These are phyloP conservation scores for Tetrahymena thermophila DNA, from an alignment of 73 alveolate genomes.

Conservation along the genomic window DNA sequence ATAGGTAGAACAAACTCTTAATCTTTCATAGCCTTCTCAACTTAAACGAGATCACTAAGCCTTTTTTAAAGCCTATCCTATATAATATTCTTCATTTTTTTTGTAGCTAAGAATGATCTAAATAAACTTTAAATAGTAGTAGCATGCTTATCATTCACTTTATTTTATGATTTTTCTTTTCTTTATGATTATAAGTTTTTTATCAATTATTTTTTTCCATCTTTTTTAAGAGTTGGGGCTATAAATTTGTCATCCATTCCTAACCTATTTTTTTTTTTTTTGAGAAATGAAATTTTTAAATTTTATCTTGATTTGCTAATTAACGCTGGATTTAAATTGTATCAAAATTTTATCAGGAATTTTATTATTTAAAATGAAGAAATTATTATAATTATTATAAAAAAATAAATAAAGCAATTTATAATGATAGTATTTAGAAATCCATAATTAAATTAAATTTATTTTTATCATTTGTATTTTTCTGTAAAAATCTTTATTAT, in stretches of 20 bases:
- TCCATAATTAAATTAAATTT: too few relatives aligned
- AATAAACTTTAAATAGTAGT: background rate
- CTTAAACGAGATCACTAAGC: background rate
- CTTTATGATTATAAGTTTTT: background rate
- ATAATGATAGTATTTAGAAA: too few relatives aligned
- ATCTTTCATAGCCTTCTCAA: background rate
- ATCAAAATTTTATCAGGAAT: background rate
- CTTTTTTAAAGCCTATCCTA: background rate
- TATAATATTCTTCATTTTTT: background rate
- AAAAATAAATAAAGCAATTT: too few relatives aligned
- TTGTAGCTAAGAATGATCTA: background rate
- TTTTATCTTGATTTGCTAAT: background rate
- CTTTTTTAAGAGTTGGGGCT: background rate
- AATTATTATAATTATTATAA: too few relatives aligned
- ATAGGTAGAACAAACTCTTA: background rate
- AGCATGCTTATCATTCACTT: background rate
- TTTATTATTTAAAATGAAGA: too few relatives aligned
- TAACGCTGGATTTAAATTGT: background rate
- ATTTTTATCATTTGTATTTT: too few relatives aligned
- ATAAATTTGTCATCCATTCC: background rate
- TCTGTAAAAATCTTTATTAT: too few relatives aligned
- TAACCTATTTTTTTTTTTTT: background rate
- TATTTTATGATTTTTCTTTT: background rate
- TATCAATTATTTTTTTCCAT: background rate
- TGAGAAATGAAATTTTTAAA: background rate